Conservation (phyloP, 2,329 filamentous ascomycete genomes). For the Colletotrichum higginsianum region DNA sequence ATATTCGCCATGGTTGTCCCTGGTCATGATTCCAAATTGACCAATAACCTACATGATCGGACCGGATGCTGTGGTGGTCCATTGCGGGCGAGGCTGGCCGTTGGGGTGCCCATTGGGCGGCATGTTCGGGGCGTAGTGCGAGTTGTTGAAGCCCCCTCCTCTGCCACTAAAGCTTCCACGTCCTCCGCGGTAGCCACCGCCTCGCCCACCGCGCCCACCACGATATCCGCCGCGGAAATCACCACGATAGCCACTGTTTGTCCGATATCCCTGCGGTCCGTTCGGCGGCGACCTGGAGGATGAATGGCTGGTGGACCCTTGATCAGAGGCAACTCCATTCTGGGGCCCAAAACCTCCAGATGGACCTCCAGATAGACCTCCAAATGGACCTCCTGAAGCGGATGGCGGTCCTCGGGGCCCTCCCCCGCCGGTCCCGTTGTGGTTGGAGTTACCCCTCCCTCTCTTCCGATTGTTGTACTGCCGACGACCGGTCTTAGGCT, state of each 20-base stretch:
- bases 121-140: constrained; percentile 8
- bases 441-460: constrained; percentile 41
- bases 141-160: constrained; percentile 21
- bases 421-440: constrained; percentile 14
- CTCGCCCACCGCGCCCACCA: constrained; percentile 23
- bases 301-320: neutral
- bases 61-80: constrained; percentile 26
- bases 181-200: constrained; percentile 17
- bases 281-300: constrained; percentile 8
- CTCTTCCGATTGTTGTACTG: constrained; percentile 50
- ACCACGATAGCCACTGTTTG: constrained; percentile 28
- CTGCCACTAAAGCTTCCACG: neutral
- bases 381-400: neutral
- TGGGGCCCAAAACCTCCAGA: neutral
- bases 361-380: neutral
- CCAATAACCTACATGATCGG: constrained; percentile 1
- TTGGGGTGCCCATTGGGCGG: constrained; percentile 11
- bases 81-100: constrained; percentile 28
- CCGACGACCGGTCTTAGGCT: constrained; percentile 56
- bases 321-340: neutral
- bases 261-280: constrained; percentile 32
- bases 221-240: constrained; percentile 28
- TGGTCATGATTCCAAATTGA: neutral
- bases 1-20: neutral
- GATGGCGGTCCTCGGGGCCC: constrained; percentile 20